These are phyloP conservation scores for Sphagnum tenellum DNA, from an alignment of 225 moss, liverwort and hornwort species.

Conservation along the genomic window DNA sequence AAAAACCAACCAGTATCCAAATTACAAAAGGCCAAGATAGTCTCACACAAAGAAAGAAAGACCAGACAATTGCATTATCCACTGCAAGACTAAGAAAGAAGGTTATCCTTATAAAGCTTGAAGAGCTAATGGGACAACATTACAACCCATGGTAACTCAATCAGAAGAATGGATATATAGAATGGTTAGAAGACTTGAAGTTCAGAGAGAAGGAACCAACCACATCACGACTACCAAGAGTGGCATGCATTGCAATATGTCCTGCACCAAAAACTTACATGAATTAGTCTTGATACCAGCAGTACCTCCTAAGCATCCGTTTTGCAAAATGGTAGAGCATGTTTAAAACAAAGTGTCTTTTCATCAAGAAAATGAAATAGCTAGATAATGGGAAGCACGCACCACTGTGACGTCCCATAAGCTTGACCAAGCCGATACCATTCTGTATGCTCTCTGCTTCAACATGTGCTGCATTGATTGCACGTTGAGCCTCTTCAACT, in stretches of 20 bases:
- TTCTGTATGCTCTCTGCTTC: constrained; percentile 77
- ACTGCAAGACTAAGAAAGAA: too few species aligned
- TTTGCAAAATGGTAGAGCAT: not conserved
- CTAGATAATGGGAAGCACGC: not conserved
- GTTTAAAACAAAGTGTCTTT: not conserved
- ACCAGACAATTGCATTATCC: too few species aligned
- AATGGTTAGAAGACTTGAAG: not conserved
- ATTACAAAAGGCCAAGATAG: not conserved
- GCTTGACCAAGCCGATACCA: constrained; percentile 73
- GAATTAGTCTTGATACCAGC: not conserved
- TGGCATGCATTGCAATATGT: constrained; percentile 69
- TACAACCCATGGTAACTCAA: too few species aligned
- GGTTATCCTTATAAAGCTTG: not conserved
- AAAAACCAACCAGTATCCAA: not conserved
- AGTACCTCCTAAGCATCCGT: not conserved
- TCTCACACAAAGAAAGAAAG: too few species aligned
- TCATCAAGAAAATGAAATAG: not conserved
- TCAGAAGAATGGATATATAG: not conserved
- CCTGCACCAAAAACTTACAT: constrained; percentile 20
- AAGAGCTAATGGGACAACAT: not conserved
- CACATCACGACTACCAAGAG: constrained; percentile 79
- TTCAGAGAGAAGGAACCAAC: constrained; percentile 12
- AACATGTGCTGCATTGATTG: constrained; percentile 68
- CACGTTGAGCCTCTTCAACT: constrained; percentile 73
- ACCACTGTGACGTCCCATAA: constrained; percentile 81